A percentile compares a stretch with the other conserved stretches of the same genome.
phyloP scores from a whole-genome alignment of 2,329 filamentous ascomycete genomes.

The Hypomyces perniciosus region DNA sequence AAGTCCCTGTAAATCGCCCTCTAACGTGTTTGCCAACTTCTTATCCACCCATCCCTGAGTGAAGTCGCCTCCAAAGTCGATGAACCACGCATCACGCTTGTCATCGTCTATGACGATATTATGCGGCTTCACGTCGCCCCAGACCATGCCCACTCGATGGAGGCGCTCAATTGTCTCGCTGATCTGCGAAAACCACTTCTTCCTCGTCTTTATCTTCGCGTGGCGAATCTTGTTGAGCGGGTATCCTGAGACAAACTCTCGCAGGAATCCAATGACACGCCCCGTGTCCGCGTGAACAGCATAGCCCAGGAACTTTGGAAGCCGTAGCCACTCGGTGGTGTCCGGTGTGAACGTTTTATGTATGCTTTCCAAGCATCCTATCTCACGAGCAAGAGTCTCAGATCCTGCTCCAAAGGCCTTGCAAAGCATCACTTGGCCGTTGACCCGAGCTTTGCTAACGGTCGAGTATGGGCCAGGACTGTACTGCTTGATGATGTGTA shows the following conservation, averaged over 20 bases:
- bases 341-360: background rate
- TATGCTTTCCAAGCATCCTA: conserved; percentile 1
- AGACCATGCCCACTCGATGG: conserved; percentile 11
- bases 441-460: conserved; percentile 4
- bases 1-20: conserved; percentile 14
- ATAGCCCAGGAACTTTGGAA: conserved; percentile 5
- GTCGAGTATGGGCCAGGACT: conserved; percentile 1
- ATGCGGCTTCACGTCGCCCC: conserved; percentile 14
- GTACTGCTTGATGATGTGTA: background rate
- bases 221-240: background rate
- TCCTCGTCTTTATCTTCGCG: background rate
- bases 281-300: conserved; percentile 5
- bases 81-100: conserved; percentile 11
- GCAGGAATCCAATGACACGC: conserved; percentile 9
- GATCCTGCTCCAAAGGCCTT: conserved; percentile 5
- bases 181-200: conserved; percentile 12
- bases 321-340: background rate
- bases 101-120: conserved; percentile 14
- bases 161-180: conserved; percentile 11
- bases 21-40: conserved; percentile 5
- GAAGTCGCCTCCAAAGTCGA: conserved; percentile 15
- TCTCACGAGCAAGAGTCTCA: conserved; percentile 5
- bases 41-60: conserved; percentile 14
- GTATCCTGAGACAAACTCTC: conserved; percentile 3
- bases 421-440: conserved; percentile 7